A percentile compares a stretch with the other conserved stretches of the same genome.
Conservation (phyloP, 2,329 filamentous ascomycete species). For the Penicillium sp. region DNA sequence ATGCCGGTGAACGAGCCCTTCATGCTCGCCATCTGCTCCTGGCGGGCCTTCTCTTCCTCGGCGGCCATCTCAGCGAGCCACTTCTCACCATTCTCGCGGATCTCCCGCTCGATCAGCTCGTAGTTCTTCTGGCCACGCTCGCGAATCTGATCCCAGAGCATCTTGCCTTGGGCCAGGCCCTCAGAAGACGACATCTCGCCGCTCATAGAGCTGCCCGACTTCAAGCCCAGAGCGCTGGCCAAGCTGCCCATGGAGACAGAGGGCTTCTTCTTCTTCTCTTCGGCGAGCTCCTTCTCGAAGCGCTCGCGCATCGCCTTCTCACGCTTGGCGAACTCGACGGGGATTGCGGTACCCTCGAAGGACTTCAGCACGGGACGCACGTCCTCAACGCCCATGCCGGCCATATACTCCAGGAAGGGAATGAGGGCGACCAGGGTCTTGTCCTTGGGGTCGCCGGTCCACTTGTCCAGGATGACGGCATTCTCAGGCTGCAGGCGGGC, state of each 20-base stretch:
- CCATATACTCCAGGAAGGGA: slow-evolving; percentile 95
- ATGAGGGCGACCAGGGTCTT: slow-evolving; percentile 85
- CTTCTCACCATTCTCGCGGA: slow-evolving; percentile 87
- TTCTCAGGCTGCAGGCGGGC: slow-evolving; percentile 94
- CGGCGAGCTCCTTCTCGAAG: slow-evolving; percentile 74
- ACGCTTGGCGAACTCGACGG: slow-evolving; percentile 81
- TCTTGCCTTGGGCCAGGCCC: slow-evolving; percentile 87
- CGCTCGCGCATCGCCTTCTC: slow-evolving; percentile 82
- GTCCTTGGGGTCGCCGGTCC: slow-evolving; percentile 80
- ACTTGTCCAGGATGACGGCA: slow-evolving; percentile 85
- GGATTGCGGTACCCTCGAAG: slow-evolving; percentile 85
- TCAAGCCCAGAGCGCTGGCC: slow-evolving; percentile 73
- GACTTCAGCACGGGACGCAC: slow-evolving; percentile 82
- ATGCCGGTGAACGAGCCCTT: slow-evolving; percentile 69
- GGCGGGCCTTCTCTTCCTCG: slow-evolving; percentile 81
- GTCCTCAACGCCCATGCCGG: slow-evolving; percentile 87
- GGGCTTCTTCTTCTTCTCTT: slow-evolving; percentile 63
- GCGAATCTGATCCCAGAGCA: slow-evolving; percentile 90
- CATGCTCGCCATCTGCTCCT: slow-evolving; percentile 90
- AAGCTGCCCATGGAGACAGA: slow-evolving; percentile 65
- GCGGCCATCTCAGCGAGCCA: slow-evolving; percentile 93
- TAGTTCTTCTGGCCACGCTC: slow-evolving; percentile 91
- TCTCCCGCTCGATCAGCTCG: slow-evolving; percentile 82
- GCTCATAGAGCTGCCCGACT: slow-evolving; percentile 60
- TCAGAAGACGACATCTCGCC: slow-evolving; percentile 71